phyloP scores from a whole-genome alignment of 2,329 filamentous ascomycete species.

The Diplodia sapinea region DNA sequence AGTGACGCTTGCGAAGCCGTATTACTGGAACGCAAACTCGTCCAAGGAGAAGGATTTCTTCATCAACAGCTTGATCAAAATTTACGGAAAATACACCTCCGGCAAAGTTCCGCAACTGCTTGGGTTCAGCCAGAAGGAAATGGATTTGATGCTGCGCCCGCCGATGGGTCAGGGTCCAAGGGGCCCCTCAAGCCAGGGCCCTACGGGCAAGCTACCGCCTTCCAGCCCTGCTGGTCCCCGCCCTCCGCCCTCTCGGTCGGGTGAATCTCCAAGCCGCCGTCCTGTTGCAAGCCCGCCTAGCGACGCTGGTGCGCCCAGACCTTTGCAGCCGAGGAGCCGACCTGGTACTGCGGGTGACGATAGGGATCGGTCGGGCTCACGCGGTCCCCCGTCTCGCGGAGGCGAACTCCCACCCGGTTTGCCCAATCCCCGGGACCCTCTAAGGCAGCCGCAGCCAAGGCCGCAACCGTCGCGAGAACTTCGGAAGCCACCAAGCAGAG shows the following conservation, averaged over 20 bases:
- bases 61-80: conserved; percentile 93
- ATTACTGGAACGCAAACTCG: conserved; percentile 94
- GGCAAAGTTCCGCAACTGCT: conserved; percentile 78
- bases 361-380: conserved; percentile 37
- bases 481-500: conserved; percentile 44
- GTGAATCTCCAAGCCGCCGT: conserved; percentile 24
- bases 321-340: conserved; percentile 34
- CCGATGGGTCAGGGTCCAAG: conserved; percentile 23
- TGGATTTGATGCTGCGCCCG: conserved; percentile 72
- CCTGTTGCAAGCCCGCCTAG: conserved; percentile 14
- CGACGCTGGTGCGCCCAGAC: conserved; percentile 23
- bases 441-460: conserved; percentile 22
- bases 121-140: conserved; percentile 82
- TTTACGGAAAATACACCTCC: conserved; percentile 94
- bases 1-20: conserved; percentile 89
- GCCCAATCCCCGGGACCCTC: conserved; percentile 14
- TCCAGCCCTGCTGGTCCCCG: conserved; percentile 30
- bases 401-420: conserved; percentile 14
- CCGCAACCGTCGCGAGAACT: conserved; percentile 39
- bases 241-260: conserved; percentile 28
- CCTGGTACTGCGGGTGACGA: conserved; percentile 42
- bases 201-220: conserved; percentile 31
- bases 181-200: conserved; percentile 24
- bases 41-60: conserved; percentile 99
- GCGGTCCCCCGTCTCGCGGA: conserved; percentile 13